These are phyloP conservation scores for Coriolopsis trogii DNA, from an alignment of 1,284 basidiomycete genomes.

Conservation along the genomic window DNA sequence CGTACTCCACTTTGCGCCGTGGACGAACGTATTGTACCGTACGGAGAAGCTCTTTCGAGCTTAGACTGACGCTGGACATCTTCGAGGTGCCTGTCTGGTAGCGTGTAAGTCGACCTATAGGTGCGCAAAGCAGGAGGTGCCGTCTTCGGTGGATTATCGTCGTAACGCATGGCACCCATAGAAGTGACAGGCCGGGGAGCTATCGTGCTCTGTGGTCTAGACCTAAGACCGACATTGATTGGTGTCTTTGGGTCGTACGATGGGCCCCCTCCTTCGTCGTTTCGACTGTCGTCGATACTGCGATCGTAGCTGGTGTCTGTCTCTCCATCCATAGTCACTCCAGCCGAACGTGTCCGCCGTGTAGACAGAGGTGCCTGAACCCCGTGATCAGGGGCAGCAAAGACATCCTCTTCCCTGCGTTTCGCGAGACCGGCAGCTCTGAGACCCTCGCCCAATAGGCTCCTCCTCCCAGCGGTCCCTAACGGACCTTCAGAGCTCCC, in stretches of 20 bases:
- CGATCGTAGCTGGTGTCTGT: conserved; percentile 18
- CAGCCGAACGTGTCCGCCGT: conserved; percentile 28
- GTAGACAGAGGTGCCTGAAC: conserved; percentile 9
- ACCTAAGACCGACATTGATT: conserved; percentile 17
- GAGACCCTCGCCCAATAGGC: conserved; percentile 68
- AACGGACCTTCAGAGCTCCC: conserved; percentile 71
- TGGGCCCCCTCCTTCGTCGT: conserved; percentile 22
- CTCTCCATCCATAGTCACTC: conserved; percentile 23
- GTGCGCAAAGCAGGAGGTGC: conserved; percentile 39
- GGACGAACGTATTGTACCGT: conserved; percentile 17
- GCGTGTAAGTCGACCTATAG: conserved; percentile 35
- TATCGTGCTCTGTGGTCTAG: conserved; percentile 27
- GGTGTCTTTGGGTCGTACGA: conserved; percentile 30
- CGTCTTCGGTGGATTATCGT: conserved; percentile 36
- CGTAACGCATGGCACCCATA: conserved; percentile 47
- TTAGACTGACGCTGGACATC: conserved; percentile 11
- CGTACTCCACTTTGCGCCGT: conserved; percentile 26
- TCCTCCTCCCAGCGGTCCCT: conserved; percentile 45
- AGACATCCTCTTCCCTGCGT: conserved; percentile 44
- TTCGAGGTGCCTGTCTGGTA: conserved; percentile 27
- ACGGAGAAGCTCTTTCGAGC: conserved; percentile 31
- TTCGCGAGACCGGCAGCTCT: conserved; percentile 68
- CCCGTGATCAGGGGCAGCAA: conserved; percentile 29
- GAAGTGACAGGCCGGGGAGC: conserved; percentile 49
- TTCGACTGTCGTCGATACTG: conserved; percentile 8